phyloP scores from a whole-genome alignment of 805 yeast genomes.

The Candida lessepsii region DNA sequence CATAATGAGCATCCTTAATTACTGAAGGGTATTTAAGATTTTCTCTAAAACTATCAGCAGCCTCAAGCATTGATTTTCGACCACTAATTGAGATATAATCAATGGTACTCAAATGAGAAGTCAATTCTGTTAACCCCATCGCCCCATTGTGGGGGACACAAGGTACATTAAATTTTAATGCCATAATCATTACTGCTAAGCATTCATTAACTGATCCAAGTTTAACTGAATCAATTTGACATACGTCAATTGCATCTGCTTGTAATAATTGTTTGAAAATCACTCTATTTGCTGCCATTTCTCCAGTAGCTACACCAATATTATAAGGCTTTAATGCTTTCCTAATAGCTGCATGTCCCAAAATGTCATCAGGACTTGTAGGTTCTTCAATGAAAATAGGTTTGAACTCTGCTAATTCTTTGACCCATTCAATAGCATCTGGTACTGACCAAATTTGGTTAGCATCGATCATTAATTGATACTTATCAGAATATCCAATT shows the following conservation, averaged over 20 bases:
- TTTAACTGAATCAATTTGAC: slow-evolving; percentile 18
- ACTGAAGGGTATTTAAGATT: slow-evolving; percentile 16
- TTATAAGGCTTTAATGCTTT: slow-evolving; percentile 17
- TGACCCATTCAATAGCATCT: slow-evolving; percentile 20
- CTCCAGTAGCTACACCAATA: slow-evolving; percentile 18
- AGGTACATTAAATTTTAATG: slow-evolving; percentile 15
- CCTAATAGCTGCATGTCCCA: slow-evolving; percentile 19
- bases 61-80: slow-evolving; percentile 17
- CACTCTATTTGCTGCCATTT: slow-evolving; percentile 18
- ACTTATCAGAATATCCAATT: slow-evolving; percentile 34
- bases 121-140: slow-evolving; percentile 18
- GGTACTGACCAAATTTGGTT: slow-evolving; percentile 19
- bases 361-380: slow-evolving; percentile 17
- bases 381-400: slow-evolving; percentile 19
- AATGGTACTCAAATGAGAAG: slow-evolving; percentile 16
- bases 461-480: slow-evolving; percentile 17
- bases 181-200: slow-evolving; percentile 19
- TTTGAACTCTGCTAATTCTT: slow-evolving; percentile 16
- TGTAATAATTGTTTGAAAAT: slow-evolving; percentile 18
- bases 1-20: slow-evolving; percentile 17
- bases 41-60: slow-evolving; percentile 18
- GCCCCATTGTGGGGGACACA: slow-evolving; percentile 20
- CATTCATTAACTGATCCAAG: slow-evolving; percentile 18
- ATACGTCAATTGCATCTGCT: slow-evolving; percentile 18
- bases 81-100: slow-evolving; percentile 17